Evolutionary conservation across 1,284 basidiomycete species (phyloP), one percentile per base, ranked within the genome.

Genomic region (Microbotryum saponariae): DNA sequence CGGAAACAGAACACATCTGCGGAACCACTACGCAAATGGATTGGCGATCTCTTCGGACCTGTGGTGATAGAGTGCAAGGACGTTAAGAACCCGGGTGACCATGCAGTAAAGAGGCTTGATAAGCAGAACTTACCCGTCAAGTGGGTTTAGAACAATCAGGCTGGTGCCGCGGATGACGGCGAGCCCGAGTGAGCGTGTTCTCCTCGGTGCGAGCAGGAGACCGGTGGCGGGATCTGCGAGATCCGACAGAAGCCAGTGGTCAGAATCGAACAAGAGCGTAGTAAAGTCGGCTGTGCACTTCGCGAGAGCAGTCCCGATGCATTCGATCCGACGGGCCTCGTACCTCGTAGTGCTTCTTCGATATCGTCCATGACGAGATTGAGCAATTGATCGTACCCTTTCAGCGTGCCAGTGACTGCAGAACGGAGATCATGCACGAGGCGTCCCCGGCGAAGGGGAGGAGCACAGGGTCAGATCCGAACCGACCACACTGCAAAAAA

Each of bases 311-410:
- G 42, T 57, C 23, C 33, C 23, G 20, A 33, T 29, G 18, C 18
- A 37, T 10, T 14, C 9, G 21, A 21, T 18, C n/a, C 18, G 49
- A 37, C n/a, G 47, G n/a, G 31, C 0, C 4, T 42, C 71, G 23
- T 25, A 86, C 89, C 83, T 75, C 82, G 81, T 9, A 90, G 60
- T 27, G 83, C 79, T 75, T 93, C 91, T 70, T 85, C 81, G 6
- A 93, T 89, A 60, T 92, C 86, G 76, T 93, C 91, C 59, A 94
- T 82, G 54, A 94, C 94, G 60, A 98, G 84, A 76, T 98, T 98
- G 71, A 98, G 83, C 50, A 98, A 81, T 73, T 97, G 93, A 77
- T 98, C 96, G 73, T 86, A 97, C 16, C 94, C 94, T 77, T 98
- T 98, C 67, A 98, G 78, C 16, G 87, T 81, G 12, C 94, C 94